A percentile compares a stretch with the other conserved stretches of the same genome.
Conservation (phyloP, 1,284 basidiomycete species). For the Fomitopsis betulina region DNA sequence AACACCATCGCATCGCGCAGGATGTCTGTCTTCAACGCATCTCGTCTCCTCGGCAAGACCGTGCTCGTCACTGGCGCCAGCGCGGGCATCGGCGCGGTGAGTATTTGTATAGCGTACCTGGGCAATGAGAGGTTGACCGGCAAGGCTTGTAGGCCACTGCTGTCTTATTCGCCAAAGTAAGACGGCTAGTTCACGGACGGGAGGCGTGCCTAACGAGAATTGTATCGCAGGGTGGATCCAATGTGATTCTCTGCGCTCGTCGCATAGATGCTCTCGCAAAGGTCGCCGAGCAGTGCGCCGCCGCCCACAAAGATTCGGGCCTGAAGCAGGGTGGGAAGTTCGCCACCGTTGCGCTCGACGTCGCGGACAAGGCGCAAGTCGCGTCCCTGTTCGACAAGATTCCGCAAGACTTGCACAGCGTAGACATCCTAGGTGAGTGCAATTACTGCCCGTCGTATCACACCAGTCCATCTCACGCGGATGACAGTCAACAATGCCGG, state of each 20-base stretch:
- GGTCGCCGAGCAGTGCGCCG: constrained; percentile 61
- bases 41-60: constrained; percentile 77
- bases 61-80: constrained; percentile 86
- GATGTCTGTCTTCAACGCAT: constrained; percentile 78
- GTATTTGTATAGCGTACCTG: constrained; percentile 16
- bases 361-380: constrained; percentile 69
- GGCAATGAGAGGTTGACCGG: background rate
- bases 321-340: constrained; percentile 71
- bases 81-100: constrained; percentile 76
- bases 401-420: constrained; percentile 57
- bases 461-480: background rate
- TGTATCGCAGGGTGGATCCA: constrained; percentile 61
- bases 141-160: constrained; percentile 64
- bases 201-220: background rate
- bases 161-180: constrained; percentile 77
- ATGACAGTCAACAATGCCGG: constrained; percentile 82
- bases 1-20: constrained; percentile 17
- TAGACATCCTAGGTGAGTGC: constrained; percentile 70
- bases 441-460: background rate
- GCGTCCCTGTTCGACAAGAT: constrained; percentile 63
- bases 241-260: constrained; percentile 72
- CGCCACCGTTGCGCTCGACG: constrained; percentile 64
- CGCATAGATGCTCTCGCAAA: constrained; percentile 58
- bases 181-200: background rate
- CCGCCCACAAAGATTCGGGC: constrained; percentile 69